Percentiles rank a stretch among this genome's conserved stretches.
phyloP scores from a whole-genome alignment of 2,329 filamentous ascomycete genomes.

The Fusarium denticulatum region DNA sequence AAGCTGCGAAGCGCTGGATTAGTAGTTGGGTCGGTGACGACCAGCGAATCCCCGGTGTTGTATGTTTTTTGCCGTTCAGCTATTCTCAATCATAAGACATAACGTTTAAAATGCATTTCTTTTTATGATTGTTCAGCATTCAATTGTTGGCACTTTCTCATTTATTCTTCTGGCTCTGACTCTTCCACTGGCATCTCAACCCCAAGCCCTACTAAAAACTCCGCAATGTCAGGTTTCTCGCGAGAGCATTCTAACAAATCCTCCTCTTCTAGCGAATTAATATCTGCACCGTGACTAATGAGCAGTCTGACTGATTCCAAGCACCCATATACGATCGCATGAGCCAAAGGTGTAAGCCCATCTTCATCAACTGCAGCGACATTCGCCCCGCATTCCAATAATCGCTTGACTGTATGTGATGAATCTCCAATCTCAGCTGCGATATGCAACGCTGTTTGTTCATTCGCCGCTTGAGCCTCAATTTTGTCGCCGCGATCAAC shows the following conservation, averaged over 20 bases:
- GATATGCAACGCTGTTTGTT: neutral
- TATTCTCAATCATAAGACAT: fast-evolving
- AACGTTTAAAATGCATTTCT: fast-evolving
- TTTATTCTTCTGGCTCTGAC: neutral
- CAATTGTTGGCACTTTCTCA: neutral
- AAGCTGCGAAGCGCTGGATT: neutral
- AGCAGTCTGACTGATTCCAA: slow-evolving; percentile 1
- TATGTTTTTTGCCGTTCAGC: neutral
- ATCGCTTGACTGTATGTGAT: fast-evolving
- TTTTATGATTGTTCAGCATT: neutral
- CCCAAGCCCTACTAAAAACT: neutral
- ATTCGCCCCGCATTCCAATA: neutral
- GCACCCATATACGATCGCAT: neutral
- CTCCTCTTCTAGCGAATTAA: neutral
- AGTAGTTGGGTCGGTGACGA: neutral
- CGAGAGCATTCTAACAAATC: neutral
- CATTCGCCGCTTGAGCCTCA: neutral
- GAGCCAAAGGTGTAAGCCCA: neutral
- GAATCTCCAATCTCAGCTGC: neutral
- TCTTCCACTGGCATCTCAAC: neutral
- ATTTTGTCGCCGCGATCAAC: neutral
- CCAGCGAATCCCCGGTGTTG: neutral
- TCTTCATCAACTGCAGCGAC: neutral
- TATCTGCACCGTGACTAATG: neutral
- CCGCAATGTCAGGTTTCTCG: neutral